Base-by-base conservation (phyloP, 1,139 yeast genomes). In the Pneumocystis carinii region DNA sequence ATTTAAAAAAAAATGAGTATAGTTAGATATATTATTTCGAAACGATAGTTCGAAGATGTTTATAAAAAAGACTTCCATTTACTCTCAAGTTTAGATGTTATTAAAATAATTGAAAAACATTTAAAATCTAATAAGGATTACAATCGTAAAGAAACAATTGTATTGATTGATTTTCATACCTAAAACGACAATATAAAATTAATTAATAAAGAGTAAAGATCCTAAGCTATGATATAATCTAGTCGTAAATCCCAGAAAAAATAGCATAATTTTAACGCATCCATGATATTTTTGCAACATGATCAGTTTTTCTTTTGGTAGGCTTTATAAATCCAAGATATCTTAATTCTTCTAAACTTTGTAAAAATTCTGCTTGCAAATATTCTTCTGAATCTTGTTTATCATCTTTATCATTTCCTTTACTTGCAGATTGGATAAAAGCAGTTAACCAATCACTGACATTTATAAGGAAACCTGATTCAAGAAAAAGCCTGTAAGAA, bases 401-500 rank as follows among this genome's bases (percentile, higher is more conserved):
- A 17, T 63, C 29, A 27, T 36, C 42, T 15, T 63, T 39, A 19
- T 59, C 27, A 27, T 59, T 15, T 24, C 17, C 48, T n/a, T 14
- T 29, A 10, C 27, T 39, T 36, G n/a, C 56, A 32, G 36, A 29
- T n/a, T 39, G 41, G 19, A 41, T 19, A 42, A 63, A 65, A 14
- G 66, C 66, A 27, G 61, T 59, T 32, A 55, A 63, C 66, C 66
- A 65, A 57, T 65, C 65, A 41, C 64, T 63, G 53, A 65, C 32
- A 57, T 65, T 65, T 55, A 65, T 60, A 59, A 65, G 59, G 42
- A 59, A 62, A 8, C 66, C 66, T 8, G 65, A 65, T 27, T 65
- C 66, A 38, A 59, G 59, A 53, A 62, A 65, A 17, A 65, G 60
- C 27, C 55, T 38, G 42, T 62, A 63, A 12, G 64, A 61, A 17